A percentile compares a stretch with the other conserved stretches of the same genome.
phyloP scores from a whole-genome alignment of 345 rosid species.

The Crucihimalaya himalaica region DNA sequence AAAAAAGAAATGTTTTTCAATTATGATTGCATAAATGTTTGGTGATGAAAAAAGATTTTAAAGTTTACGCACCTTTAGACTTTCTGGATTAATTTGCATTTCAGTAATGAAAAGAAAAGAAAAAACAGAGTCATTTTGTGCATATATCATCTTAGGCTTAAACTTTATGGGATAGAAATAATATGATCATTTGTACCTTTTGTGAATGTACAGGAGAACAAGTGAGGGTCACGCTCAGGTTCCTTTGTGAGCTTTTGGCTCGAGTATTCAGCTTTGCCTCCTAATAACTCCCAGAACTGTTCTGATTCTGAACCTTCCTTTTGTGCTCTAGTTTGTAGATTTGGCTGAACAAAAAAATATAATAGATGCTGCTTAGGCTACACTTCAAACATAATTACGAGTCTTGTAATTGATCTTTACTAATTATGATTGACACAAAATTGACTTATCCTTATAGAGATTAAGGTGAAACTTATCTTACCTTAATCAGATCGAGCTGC shows the following conservation, averaged over 20 bases:
- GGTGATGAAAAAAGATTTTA: neutral
- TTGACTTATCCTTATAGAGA: slow-evolving; percentile 8
- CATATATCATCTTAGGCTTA: slow-evolving; percentile 21
- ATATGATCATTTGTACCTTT: slow-evolving; percentile 53
- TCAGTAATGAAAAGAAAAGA: slow-evolving; percentile 9
- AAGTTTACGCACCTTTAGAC: slow-evolving; percentile 67
- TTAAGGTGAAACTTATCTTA: slow-evolving; percentile 32
- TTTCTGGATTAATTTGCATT: slow-evolving; percentile 52
- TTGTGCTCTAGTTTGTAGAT: slow-evolving; percentile 78
- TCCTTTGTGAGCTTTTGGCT: slow-evolving; percentile 70
- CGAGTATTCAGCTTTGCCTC: slow-evolving; percentile 80
- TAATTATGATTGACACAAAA: slow-evolving; percentile 2
- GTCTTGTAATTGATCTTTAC: neutral
- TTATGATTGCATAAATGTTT: neutral
- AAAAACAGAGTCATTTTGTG: slow-evolving; percentile 32
- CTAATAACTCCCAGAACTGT: slow-evolving; percentile 88
- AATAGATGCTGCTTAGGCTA: slow-evolving; percentile 21
- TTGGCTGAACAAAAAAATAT: slow-evolving; percentile 68
- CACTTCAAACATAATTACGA: neutral
- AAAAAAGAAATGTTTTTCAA: neutral
- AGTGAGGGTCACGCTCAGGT: slow-evolving; percentile 87
- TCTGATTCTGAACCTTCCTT: slow-evolving; percentile 96
- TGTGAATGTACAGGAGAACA: slow-evolving; percentile 77
- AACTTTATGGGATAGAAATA: neutral
- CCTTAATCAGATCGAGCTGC: slow-evolving; percentile 97